Base-by-base conservation (phyloP, 352 stramenopile genomes). In the Thraustotheca clavata region DNA sequence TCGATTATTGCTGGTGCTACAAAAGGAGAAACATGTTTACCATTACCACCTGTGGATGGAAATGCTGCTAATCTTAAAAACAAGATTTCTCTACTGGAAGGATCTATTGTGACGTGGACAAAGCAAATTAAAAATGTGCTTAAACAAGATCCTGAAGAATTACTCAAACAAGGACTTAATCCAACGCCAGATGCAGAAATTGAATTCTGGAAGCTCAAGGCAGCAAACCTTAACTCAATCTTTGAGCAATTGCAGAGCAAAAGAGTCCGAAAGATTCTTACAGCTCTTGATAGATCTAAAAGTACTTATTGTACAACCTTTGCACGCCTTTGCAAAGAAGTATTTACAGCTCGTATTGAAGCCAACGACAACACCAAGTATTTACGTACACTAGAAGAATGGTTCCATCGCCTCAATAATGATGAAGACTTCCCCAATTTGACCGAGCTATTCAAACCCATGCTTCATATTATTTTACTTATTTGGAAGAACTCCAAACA, bases 401-500 rank as follows among this genome's bases (percentile, higher is more conserved):
- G 94, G 95, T 97, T 99, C 65, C 92, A 96, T 38, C 94, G 92
- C 16, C 75, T 98, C 22, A 97, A 97, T 69, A 96, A 93, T 39
- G 91, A 97, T 65, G 92, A 97, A 43, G 94, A 98, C 70, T 98
- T 98, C 50, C 87, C 88, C 7, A 91, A 86, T 11, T 74, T 98
- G 11, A 84, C 82, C 1, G 77, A 96, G 54, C 75, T 98, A 20
- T 99, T 98, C 78, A 98, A 98, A 74, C 96, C 96, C n/a, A 98
- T 98, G 78, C 75, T 99, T 16, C 95, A 99, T 71, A 98, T 98
- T 57, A 96, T 99, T 14, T 78, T 99, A 62, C 75, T 99, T 22
- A 99, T 99, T 67, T 99, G 96, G 96, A 99, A 99, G 73, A 98
- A 99, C 77, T 98, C 92, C 26, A 97, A 97, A 73, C 89, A 98